These are phyloP conservation scores for Sarcodon aspratus DNA, from an alignment of 768 basidiomycete genomes.

Conservation along the genomic window DNA sequence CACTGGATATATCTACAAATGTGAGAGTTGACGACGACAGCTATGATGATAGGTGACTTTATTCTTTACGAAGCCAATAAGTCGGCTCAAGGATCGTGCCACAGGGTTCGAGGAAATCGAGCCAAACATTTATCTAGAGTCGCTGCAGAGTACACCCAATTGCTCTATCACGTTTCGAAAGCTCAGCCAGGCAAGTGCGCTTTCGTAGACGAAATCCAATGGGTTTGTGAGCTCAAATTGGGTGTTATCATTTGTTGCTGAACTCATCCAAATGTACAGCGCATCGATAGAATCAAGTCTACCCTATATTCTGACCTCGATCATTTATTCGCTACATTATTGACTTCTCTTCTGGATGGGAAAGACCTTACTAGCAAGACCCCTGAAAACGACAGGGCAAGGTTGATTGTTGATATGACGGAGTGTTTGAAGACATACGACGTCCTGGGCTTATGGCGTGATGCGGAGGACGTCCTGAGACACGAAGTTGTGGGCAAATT, in stretches of 20 bases:
- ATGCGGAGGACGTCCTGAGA: constrained; percentile 81
- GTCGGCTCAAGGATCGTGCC: neutral
- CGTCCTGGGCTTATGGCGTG: constrained; percentile 66
- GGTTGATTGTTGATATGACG: constrained; percentile 51
- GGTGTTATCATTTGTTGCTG: neutral
- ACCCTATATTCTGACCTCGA: constrained; percentile 84
- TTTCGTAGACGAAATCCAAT: constrained; percentile 77
- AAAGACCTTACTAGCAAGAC: constrained; percentile 31
- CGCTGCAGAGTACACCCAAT: constrained; percentile 84
- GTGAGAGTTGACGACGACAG: constrained; percentile 25
- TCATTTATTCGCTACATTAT: constrained; percentile 57
- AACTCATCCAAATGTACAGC: constrained; percentile 26
- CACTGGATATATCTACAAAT: constrained; percentile 14
- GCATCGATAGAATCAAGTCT: constrained; percentile 73
- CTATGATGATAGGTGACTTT: constrained; percentile 27
- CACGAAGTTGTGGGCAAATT: constrained; percentile 63
- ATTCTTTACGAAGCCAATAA: neutral
- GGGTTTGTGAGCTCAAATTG: constrained; percentile 38
- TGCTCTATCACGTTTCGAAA: constrained; percentile 82
- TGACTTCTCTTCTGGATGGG: constrained; percentile 38
- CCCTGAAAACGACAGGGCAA: constrained; percentile 55
- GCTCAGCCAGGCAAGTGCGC: constrained; percentile 66
- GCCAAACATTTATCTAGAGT: constrained; percentile 78
- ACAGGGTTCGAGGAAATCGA: constrained; percentile 47
- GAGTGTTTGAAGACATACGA: constrained; percentile 80